Evolutionary conservation across 345 rosid genomes (phyloP).

Genomic region (Salix udensis): DNA sequence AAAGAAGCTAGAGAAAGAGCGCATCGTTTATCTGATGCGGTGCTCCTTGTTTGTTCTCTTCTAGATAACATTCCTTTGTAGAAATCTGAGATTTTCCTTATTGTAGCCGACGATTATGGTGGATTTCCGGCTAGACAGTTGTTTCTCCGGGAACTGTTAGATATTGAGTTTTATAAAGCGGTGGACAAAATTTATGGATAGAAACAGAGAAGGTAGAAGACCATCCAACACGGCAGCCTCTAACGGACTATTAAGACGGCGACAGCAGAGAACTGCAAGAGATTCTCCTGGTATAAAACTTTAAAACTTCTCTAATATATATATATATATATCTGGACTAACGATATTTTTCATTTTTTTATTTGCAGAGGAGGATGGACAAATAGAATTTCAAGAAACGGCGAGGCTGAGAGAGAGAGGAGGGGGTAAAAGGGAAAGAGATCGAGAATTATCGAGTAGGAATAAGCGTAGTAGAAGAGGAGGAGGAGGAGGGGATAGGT

Average conservation of each 20-base stretch:
- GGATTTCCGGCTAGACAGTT: background rate
- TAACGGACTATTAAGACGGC: constrained; percentile 42
- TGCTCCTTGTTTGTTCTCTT: background rate
- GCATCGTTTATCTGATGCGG: background rate
- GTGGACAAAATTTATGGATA: constrained; percentile 35
- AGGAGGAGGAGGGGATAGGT: constrained; percentile 27
- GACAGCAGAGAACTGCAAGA: constrained; percentile 33
- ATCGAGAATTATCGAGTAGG: constrained; percentile 29
- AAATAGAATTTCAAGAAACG: constrained; percentile 32
- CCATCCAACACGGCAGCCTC: constrained; percentile 32
- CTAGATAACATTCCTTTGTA: background rate
- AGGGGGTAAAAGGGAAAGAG: constrained; percentile 26
- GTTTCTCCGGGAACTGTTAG: background rate
- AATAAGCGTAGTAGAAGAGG: constrained; percentile 45
- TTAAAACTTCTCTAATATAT: background rate
- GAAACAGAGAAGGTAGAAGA: constrained; percentile 43
- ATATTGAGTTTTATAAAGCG: background rate
- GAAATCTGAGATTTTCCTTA: background rate
- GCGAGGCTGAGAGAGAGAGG: constrained; percentile 30
- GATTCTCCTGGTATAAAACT: constrained; percentile 27
- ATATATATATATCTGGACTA: background rate
- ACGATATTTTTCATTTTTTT: background rate
- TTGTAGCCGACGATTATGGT: constrained; percentile 13
- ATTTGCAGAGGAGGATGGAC: constrained; percentile 34
- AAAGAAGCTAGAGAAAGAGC: background rate